Evolutionary conservation across 495 filamentous ascomycete genomes (phyloP).

Genomic region (Hyphodiscus hymeniophilus): DNA sequence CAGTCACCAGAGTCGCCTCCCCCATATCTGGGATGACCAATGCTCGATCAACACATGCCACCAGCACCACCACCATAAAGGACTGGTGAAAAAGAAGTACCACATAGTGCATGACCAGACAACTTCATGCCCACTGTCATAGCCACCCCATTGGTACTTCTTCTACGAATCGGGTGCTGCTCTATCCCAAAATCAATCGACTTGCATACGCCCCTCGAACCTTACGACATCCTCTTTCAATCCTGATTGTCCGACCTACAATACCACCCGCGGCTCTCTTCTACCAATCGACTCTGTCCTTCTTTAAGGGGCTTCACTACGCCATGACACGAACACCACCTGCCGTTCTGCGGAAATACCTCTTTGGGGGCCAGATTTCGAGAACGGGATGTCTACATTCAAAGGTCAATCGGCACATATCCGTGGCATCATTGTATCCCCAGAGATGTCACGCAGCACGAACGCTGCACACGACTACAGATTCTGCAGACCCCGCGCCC

Average conservation of each 20-base stretch:
- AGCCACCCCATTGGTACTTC: background rate
- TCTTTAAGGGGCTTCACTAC: background rate
- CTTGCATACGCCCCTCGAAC: slow-evolving; percentile 2
- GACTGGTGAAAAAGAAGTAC: background rate
- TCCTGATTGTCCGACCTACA: slow-evolving; percentile 1
- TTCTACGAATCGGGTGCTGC: background rate
- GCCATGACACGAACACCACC: slow-evolving; percentile 30
- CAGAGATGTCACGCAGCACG: slow-evolving; percentile 11
- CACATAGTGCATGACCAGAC: slow-evolving; percentile 4
- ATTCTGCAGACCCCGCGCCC: background rate
- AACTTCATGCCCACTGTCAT: background rate
- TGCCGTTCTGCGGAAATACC: slow-evolving; percentile 35
- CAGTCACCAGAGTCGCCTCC: slow-evolving; percentile 5
- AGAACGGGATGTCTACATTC: slow-evolving; percentile 31
- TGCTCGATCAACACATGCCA: slow-evolving; percentile 19
- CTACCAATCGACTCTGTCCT: slow-evolving; percentile 1
- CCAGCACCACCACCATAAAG: background rate
- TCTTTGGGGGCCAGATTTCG: slow-evolving; percentile 35
- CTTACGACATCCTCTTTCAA: background rate
- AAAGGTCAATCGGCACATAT: background rate
- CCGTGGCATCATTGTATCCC: background rate
- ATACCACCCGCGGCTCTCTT: background rate
- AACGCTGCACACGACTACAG: slow-evolving; percentile 2
- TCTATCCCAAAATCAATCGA: background rate
- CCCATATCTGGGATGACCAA: slow-evolving; percentile 11